Base-by-base conservation (phyloP, 2,329 filamentous ascomycete genomes). In the Pseudophaeomoniella oleicola region DNA sequence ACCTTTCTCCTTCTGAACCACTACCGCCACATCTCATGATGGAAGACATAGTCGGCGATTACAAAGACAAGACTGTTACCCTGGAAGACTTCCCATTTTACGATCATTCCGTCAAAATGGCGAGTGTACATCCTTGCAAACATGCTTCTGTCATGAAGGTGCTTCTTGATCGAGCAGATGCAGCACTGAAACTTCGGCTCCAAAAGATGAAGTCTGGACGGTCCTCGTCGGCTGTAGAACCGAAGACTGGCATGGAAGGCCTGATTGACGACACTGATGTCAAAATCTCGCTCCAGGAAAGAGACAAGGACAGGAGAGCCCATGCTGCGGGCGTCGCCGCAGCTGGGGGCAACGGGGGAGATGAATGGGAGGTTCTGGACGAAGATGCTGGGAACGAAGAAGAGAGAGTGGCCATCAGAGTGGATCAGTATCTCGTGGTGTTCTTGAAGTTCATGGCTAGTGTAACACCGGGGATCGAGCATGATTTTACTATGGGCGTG, bases 71-170 rank as follows among this genome's bases (percentile, higher is more conserved):
- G 69, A 98, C 90, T 0, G 90, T 98, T 42, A 98, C 90, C 2
- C 76, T 96, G 40, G 90, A 98, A 56, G 86, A 94, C 59, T 98
- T 98, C 55, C 86, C 85, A 33, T 94, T 93, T 66, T 90, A 92
- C 56, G 81, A 84, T 45, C 80, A 83, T 52, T 79, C 78, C 49
- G 76, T 94, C 55, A 94, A 94, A 67, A 98, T 94, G 74, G 90
- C 88, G 19, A 90, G 81, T 19, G 83, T 98, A 11, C 90, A 98
- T 54, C 90, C 90, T 3, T 98, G 90, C 72, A 92, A 90, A 56
- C 90, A 98, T 56, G 90, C 90, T 6, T 81, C 81, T 17, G 90
- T 98, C 48, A 98, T 98, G 90, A 98, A 96, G 64, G 84, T 84
- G 15, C 74, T 98, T 3, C 78, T 98, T 29, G 90, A 96, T 59